Evolutionary conservation across 805 yeast genomes (phyloP).

Genomic region (Suhomyces sp.): DNA sequence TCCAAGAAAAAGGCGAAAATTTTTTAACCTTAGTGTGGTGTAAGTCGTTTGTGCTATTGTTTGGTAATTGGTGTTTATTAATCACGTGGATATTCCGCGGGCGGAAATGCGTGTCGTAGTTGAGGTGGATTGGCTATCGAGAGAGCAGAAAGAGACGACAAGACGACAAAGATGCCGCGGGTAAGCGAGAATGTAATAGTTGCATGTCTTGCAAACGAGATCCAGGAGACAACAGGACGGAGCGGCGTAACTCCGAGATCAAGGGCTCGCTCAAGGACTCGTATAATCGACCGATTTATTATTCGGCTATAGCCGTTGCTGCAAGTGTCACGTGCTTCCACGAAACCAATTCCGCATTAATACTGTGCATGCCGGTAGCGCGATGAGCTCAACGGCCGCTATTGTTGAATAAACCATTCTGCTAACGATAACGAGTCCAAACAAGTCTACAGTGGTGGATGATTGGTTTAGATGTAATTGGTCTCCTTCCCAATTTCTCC

Average conservation of each 20-base stretch:
- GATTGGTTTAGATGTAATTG: background rate
- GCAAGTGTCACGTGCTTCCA: background rate
- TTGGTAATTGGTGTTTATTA: background rate
- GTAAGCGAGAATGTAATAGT: background rate
- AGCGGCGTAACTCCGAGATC: background rate
- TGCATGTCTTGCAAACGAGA: background rate
- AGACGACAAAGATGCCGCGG: background rate
- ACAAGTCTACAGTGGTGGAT: background rate
- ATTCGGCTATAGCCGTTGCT: background rate
- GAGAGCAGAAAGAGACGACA: background rate
- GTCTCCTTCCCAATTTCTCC: background rate
- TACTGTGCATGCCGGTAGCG: background rate
- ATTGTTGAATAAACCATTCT: background rate
- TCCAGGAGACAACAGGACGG: background rate
- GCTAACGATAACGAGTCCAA: background rate
- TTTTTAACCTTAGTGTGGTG: background rate
- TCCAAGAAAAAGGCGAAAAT: background rate
- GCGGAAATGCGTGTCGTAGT: background rate
- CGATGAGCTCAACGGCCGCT: background rate
- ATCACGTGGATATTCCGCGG: background rate
- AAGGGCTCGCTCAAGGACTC: background rate
- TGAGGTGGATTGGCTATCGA: background rate
- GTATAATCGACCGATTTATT: background rate
- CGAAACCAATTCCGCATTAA: background rate
- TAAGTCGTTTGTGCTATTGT: background rate